Evolutionary conservation across 2,329 filamentous ascomycete species (phyloP).

Genomic region (Zarea fungicola): DNA sequence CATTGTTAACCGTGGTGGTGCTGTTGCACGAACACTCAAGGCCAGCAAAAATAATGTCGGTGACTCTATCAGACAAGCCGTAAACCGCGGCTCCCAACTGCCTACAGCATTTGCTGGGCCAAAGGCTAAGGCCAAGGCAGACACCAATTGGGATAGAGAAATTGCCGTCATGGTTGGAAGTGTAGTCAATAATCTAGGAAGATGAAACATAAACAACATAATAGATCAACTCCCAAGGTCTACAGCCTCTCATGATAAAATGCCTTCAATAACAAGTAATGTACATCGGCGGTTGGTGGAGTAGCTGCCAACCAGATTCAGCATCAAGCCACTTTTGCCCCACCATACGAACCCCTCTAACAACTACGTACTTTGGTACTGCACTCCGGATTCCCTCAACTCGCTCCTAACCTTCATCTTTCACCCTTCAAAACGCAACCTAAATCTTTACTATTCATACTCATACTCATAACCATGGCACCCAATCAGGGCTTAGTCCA

Average conservation of each 20-base stretch:
- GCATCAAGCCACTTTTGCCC: too few species aligned
- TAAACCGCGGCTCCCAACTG: slow-evolving; percentile 68
- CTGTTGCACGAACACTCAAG: slow-evolving; percentile 73
- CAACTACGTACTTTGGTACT: too few species aligned
- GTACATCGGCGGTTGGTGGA: too few species aligned
- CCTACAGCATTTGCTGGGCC: slow-evolving; percentile 48
- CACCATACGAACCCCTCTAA: too few species aligned
- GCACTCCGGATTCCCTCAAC: background rate
- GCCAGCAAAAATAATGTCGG: slow-evolving; percentile 69
- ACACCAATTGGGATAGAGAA: slow-evolving; percentile 76
- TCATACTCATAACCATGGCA: slow-evolving; percentile 41
- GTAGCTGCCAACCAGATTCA: too few species aligned
- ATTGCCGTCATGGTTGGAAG: slow-evolving; percentile 91
- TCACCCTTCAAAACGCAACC: too few species aligned
- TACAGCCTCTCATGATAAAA: background rate
- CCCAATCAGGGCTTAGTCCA: slow-evolving; percentile 59
- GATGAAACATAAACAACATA: slow-evolving; percentile 25
- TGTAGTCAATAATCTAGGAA: slow-evolving; percentile 56
- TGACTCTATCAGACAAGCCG: slow-evolving; percentile 76
- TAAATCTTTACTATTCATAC: background rate
- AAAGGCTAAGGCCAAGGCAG: slow-evolving; percentile 41
- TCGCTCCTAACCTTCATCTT: too few species aligned
- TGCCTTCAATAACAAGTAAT: background rate
- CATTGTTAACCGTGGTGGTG: slow-evolving; percentile 75
- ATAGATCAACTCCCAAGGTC: background rate